A percentile compares a stretch with the other conserved stretches of the same genome.
Conservation (phyloP, 148 eudicot genomes). For the Simmondsia chinensis region DNA sequence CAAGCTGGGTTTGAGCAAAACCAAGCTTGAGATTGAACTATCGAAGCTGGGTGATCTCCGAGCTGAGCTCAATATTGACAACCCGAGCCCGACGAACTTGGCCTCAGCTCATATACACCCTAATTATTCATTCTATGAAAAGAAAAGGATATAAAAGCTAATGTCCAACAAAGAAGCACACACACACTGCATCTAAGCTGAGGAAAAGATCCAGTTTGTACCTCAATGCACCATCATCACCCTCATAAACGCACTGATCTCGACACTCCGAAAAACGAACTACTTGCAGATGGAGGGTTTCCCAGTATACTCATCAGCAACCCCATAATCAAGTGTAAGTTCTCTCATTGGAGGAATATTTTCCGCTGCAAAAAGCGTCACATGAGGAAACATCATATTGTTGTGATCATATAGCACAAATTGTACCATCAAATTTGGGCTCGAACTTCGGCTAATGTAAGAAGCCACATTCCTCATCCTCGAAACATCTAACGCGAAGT, state of each 20-base stretch:
- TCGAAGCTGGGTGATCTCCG: too few relatives aligned
- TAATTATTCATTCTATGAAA: too few relatives aligned
- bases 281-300: conserved; percentile 67
- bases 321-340: conserved; percentile 82
- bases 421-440: conserved; percentile 81
- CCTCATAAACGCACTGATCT: conserved; percentile 11
- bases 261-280: conserved; percentile 8
- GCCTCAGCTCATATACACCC: too few relatives aligned
- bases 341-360: conserved; percentile 85
- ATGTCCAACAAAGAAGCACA: background rate
- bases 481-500: conserved; percentile 84
- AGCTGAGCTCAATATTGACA: too few relatives aligned
- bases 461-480: conserved; percentile 79
- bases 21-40: too few relatives aligned
- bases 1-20: too few relatives aligned
- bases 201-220: conserved; percentile 4
- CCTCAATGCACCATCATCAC: conserved; percentile 20
- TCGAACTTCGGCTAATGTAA: conserved; percentile 71
- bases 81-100: too few relatives aligned
- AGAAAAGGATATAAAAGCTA: too few relatives aligned
- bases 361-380: conserved; percentile 86
- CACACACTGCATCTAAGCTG: background rate
- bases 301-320: conserved; percentile 64
- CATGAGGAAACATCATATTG: conserved; percentile 60
- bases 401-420: conserved; percentile 73